Evolutionary conservation across 306 rosid species (phyloP), one percentile per base, ranked within the genome.

Genomic region (Mimosa bimucronata): DNA sequence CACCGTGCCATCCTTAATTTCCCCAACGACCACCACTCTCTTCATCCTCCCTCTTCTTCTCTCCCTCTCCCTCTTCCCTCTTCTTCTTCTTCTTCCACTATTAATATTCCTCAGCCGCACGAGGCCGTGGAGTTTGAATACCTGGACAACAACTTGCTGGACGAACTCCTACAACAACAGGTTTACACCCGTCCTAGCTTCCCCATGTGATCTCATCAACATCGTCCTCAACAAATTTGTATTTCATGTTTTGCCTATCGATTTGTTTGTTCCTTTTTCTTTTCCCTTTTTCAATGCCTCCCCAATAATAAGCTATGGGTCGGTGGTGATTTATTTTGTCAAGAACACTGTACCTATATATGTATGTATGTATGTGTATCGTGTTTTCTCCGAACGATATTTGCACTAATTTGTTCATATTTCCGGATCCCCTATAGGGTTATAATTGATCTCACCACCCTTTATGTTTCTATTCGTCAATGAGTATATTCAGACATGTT

Each of bases 1-100:
- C 97, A 89, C 48, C 85, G 78, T 70, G 98, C 98, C 2, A 91
- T 94, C 75, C 91, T 94, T 57, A 94, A 94, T 55, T 94, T 94
- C 84, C 97, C 97, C 2, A 91, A 94, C 77, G 97, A 94, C 55
- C 66, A 85, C 30, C 94, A 87, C 11, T 58, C 85, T 73, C 31
- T 79, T 48, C 71, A 26, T 28, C 28, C 44, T 37, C 68, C 10
- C 13, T 3, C 15, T 11, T 41, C 53, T 6, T 68, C 73, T 4
- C 28, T 66, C 18, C 72, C 72, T 11, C 42, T 67, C 18, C 73
- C 52, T 1, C 14, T 10, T 8, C 19, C 73, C 15, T 73, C 88
- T 55, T 75, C 57, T 1, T 60, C 82, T 15, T 64, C 90, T 1
- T 64, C 69, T 3, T 14, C 69, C 29, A 0, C n/a, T 65, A 41